Base-by-base conservation (phyloP, 768 basidiomycete species). In the Boletus eberwhitei region DNA sequence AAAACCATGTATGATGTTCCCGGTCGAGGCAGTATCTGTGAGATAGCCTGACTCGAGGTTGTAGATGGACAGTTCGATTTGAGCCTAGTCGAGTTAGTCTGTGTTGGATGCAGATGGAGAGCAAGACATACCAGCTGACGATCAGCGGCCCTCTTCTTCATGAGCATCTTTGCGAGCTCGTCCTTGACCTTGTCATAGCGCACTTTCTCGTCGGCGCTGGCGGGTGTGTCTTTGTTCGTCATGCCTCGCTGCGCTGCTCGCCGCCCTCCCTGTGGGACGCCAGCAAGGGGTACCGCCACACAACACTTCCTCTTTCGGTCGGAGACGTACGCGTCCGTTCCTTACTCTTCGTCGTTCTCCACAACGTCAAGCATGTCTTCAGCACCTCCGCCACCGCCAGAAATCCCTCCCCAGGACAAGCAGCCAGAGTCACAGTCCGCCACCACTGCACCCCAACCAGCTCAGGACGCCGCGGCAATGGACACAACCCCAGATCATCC, bases 1-100 rank as follows among this genome's bases (percentile, higher is more conserved):
- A 59, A 93, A 93, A 5, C 91, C 91, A 62, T 87, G 87, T 36
- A 93, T 87, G 50, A 93, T 92, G 61, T 93, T 93, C 31, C 91
- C 91, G 17, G 90, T 89, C 61, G 83, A 85, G 1, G 86, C 82
- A 1, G 91, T 92, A 49, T 93, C 91, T 8, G 83, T 81, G 35
- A 93, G 75, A 69, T 93, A 93, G 4, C 78, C 72, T 9, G 81
- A 82, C 68, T 93, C 91, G 26, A 89, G 76, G 57, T 82, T 85
- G 72, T 88, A 88, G 60, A 93, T 88, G 62, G 88, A 83, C 29
- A 83, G 75, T 72, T 93, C 91, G 53, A 88, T 76, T 61, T 86
- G 80, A 21, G 88, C 88, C 90, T 93, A 56, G 45, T 46, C 45
- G 35, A 12, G 44, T 42, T 17, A 11, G 39, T 17, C 1, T 1